Conservation (phyloP, 306 rosid species). For the Pterocarpus santalinus region DNA sequence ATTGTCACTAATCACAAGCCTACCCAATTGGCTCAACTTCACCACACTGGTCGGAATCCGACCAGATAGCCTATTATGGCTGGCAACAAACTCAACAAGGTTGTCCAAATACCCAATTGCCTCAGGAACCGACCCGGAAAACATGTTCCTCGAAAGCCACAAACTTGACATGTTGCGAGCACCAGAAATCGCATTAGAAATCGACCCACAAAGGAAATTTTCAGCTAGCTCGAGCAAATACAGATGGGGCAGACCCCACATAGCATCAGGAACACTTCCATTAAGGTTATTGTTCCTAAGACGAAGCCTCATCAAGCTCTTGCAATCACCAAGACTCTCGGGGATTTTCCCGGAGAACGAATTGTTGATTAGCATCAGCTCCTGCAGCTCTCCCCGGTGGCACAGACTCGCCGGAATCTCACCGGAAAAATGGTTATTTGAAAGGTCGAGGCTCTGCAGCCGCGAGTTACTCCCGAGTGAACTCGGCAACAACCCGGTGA, state of each 20-base stretch:
- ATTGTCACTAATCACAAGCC: constrained; percentile 71
- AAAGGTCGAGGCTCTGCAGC: constrained; percentile 59
- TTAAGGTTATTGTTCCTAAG: constrained; percentile 69
- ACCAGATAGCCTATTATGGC: constrained; percentile 62
- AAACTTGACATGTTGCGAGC: constrained; percentile 64
- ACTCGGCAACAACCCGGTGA: constrained; percentile 64
- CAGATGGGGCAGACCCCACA: constrained; percentile 79
- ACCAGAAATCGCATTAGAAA: constrained; percentile 60
- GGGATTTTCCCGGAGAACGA: constrained; percentile 79
- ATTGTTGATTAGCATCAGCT: constrained; percentile 62
- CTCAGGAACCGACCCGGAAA: constrained; percentile 72
- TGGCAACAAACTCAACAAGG: constrained; percentile 58
- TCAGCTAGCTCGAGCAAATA: constrained; percentile 63
- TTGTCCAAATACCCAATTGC: constrained; percentile 59
- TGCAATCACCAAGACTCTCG: constrained; percentile 58
- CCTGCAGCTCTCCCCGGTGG: constrained; percentile 50
- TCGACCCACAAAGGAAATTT: constrained; percentile 70
- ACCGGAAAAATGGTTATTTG: constrained; percentile 67
- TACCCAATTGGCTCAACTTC: constrained; percentile 59
- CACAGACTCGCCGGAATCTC: constrained; percentile 70
- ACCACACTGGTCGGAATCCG: constrained; percentile 59
- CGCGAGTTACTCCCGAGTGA: constrained; percentile 66
- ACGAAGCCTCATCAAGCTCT: constrained; percentile 65
- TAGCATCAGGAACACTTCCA: constrained; percentile 67
- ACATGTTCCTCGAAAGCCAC: constrained; percentile 61